phyloP scores from a whole-genome alignment of 2,329 filamentous ascomycete genomes.

The Trichophyton equinum region DNA sequence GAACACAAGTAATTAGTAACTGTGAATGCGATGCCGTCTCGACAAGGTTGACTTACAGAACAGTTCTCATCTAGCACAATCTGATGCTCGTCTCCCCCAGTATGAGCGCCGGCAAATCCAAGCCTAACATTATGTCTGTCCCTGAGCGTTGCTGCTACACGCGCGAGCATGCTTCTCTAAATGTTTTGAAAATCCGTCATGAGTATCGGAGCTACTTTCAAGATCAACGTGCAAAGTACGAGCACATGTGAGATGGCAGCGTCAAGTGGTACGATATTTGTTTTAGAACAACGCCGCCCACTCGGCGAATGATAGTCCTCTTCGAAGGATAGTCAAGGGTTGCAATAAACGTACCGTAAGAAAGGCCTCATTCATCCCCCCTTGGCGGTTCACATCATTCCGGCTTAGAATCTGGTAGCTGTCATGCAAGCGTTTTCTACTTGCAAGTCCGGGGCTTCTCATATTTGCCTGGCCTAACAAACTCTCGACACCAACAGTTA shows the following conservation, averaged over 20 bases:
- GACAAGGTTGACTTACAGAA: slow-evolving; percentile 22
- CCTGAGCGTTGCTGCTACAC: slow-evolving; percentile 32
- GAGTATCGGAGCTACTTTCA: slow-evolving; percentile 9
- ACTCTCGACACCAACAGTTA: slow-evolving; percentile 17
- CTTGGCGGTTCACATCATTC: slow-evolving; percentile 49
- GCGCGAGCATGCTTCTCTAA: slow-evolving; percentile 37
- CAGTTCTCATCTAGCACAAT: slow-evolving; percentile 36
- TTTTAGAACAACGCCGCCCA: slow-evolving; percentile 15
- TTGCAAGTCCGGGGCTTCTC: slow-evolving; percentile 37
- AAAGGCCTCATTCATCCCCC: slow-evolving; percentile 45
- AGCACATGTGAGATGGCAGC: neutral
- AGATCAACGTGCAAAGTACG: neutral
- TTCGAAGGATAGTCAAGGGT: slow-evolving; percentile 14
- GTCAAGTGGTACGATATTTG: neutral
- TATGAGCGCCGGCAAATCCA: slow-evolving; percentile 15
- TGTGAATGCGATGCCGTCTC: neutral
- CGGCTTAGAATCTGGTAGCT: slow-evolving; percentile 49
- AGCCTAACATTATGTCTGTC: slow-evolving; percentile 22
- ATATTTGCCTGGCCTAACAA: slow-evolving; percentile 16
- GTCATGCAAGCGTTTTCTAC: slow-evolving; percentile 47
- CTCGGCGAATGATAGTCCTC: slow-evolving; percentile 17
- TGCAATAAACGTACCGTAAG: slow-evolving; percentile 38
- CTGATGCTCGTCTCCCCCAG: slow-evolving; percentile 17
- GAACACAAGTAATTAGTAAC: neutral
- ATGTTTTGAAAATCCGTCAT: slow-evolving; percentile 9